Base-by-base conservation (phyloP, 352 stramenopile genomes). In the Phytopythium mirpurense region DNA sequence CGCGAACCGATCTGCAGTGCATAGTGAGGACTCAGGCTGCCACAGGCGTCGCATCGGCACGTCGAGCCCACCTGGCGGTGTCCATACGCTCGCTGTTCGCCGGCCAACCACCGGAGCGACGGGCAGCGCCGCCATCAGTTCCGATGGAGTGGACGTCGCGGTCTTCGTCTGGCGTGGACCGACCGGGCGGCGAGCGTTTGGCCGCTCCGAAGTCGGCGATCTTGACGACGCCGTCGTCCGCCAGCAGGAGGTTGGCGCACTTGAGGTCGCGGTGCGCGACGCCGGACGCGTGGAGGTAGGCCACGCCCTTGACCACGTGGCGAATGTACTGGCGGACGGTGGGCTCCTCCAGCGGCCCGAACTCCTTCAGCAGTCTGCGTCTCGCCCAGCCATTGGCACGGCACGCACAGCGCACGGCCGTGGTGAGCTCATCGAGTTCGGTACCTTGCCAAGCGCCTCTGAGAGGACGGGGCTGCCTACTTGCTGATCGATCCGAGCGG, bases 251-350 rank as follows among this genome's bases (percentile, higher is more conserved):
- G 54, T 95, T 96, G 32, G 80, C 86, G 50, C 78, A 93, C 61
- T 96, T 96, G 50, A 96, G 74, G 57, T 96, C 86, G 38, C 88
- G 78, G 45, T 96, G 88, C 3, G 84, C 81, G 46, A 96, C 74
- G 26, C 71, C 68, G 24, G 75, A 62, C 9, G 49, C 57, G 56
- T 96, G 88, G 38, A 96, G 65, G 56, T 95, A 92, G 5, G 49
- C 57, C 34, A 96, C 62, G 9, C 83, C 85, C 1, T 49, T 48
- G 15, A 88, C 63, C 37, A 96, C 59, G 35, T 93, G 72, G 2
- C 58, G 66, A 0, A 71, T 64, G 51, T 92, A 94, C 19, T 52
- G 44, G 19, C 72, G 57, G 19, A 91, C 69, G 32, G 87, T 72
- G 4, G 62, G 43, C 42, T 96, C 85, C 0, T 78, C 62, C 21